These are phyloP conservation scores for Suillus weaverae DNA, from an alignment of 768 basidiomycete species.

Conservation along the genomic window DNA sequence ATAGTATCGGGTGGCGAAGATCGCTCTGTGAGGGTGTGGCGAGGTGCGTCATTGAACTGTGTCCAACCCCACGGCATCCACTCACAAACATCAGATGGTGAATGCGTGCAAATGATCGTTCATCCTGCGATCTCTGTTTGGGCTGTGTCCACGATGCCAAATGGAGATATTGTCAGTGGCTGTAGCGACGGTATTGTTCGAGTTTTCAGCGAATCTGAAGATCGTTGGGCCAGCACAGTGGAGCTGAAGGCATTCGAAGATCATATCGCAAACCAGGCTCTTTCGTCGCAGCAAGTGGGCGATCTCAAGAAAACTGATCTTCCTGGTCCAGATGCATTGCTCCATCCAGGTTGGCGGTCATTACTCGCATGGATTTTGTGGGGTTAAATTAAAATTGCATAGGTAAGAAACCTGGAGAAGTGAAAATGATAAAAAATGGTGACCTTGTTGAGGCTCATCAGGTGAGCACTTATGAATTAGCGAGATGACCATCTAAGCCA, in stretches of 20 bases:
- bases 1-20: conserved; percentile 94
- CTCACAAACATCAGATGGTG: conserved; percentile 59
- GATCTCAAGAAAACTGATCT: conserved; percentile 92
- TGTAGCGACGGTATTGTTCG: conserved; percentile 86
- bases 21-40: conserved; percentile 89
- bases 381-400: conserved; percentile 12
- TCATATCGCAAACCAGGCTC: conserved; percentile 70
- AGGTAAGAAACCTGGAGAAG: conserved; percentile 94
- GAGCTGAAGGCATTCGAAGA: conserved; percentile 73
- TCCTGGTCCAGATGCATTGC: conserved; percentile 81
- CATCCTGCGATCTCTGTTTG: conserved; percentile 98
- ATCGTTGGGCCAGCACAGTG: conserved; percentile 68
- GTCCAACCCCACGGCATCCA: conserved; percentile 1
- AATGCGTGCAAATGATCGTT: conserved; percentile 83
- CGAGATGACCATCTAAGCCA: conserved; percentile 8
- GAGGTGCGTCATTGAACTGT: conserved; percentile 49
- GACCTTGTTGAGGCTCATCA: conserved; percentile 88
- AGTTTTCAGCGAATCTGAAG: conserved; percentile 75
- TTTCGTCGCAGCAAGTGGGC: conserved; percentile 86
- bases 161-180: conserved; percentile 91
- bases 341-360: conserved; percentile 57
- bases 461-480: conserved; percentile 42
- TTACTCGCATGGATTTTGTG: background rate
- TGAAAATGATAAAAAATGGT: conserved; percentile 85
- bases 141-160: conserved; percentile 85